Conservation (phyloP, 805 yeast genomes). For the Priceomyces melissophilus region DNA sequence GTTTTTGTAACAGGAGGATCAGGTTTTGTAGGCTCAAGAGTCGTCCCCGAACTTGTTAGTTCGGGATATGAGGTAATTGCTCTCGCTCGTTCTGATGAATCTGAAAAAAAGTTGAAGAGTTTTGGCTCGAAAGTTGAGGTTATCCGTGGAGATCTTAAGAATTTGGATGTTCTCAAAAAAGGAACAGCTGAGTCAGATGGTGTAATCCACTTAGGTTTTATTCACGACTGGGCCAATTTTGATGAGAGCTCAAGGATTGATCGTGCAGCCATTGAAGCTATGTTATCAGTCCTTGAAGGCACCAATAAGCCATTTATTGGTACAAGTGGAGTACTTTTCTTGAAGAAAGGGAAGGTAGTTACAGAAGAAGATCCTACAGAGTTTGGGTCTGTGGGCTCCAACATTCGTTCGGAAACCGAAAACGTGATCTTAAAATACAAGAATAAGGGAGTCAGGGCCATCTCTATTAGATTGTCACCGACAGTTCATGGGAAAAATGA, state of each 20-base stretch:
- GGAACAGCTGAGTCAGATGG: slow-evolving; percentile 29
- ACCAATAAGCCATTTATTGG: slow-evolving; percentile 22
- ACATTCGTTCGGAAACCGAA: slow-evolving; percentile 9
- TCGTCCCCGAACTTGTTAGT: slow-evolving; percentile 38
- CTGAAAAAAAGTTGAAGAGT: slow-evolving; percentile 36
- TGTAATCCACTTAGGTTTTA: slow-evolving; percentile 32
- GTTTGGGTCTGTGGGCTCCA: neutral
- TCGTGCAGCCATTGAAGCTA: slow-evolving; percentile 17
- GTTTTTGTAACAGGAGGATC: slow-evolving; percentile 54
- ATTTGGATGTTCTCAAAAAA: slow-evolving; percentile 20
- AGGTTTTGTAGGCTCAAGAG: slow-evolving; percentile 54
- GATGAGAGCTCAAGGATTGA: slow-evolving; percentile 16
- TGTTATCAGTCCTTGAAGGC: slow-evolving; percentile 22
- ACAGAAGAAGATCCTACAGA: neutral
- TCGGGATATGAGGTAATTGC: slow-evolving; percentile 48
- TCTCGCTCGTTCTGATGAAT: slow-evolving; percentile 44
- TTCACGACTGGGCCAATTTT: slow-evolving; percentile 23
- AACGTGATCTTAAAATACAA: slow-evolving; percentile 11
- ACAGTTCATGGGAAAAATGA: slow-evolving; percentile 31
- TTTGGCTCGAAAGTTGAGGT: slow-evolving; percentile 14
- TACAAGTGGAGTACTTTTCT: neutral
- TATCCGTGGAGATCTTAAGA: slow-evolving; percentile 26
- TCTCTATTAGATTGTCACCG: slow-evolving; percentile 24
- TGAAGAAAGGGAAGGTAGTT: neutral
- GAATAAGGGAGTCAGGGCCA: slow-evolving; percentile 20